Evolutionary conservation across 108 stramenopile genomes (phyloP), one percentile per base, ranked within the genome.

Genomic region (Discostella stelligeroides): DNA sequence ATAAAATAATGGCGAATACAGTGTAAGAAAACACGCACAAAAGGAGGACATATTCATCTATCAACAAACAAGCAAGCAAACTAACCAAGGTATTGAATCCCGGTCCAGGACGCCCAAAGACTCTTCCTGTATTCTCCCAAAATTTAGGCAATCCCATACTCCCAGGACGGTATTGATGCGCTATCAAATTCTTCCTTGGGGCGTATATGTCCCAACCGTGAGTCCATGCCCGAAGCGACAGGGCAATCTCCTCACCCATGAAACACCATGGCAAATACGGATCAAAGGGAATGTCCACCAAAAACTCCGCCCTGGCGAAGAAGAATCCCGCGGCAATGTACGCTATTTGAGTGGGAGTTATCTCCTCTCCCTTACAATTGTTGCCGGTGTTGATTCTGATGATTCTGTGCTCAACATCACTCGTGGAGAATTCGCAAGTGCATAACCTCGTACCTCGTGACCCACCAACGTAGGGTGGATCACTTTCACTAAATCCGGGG

Each of bases 181-280:
- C 86, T 64, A 96, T 84, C 18, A 90, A 72, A 68, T 92, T 92
- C 51, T 79, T 77, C 21, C 90, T 77, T 0, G 98, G 98, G 27
- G 93, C 88, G 70, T 91, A 98, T 10, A 97, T 94, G 81, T 97
- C 88, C 84, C 91, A 98, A 18, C 96, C 97, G 42, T 75, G 48
- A 6, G 96, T 98, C 90, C 90, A 97, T 8, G 89, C 80, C 46
- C 97, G 76, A 37, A 89, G 77, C 43, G 78, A 84, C 37, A 97
- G 46, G 8, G 88, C 79, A 66, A 97, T 97, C 79, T 98, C 98
- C 72, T 97, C 96, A 28, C 96, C 98, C 98, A 98, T 98, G 78
- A 98, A 98, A 23, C 85, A 79, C 93, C 95, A 98, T 9, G 97
- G 97, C 51, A 97, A 66, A 62, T 84, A 95, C 1, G 97, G 97